Base-by-base conservation (phyloP, 2,329 filamentous ascomycete species). In the Ilyonectria sp. region DNA sequence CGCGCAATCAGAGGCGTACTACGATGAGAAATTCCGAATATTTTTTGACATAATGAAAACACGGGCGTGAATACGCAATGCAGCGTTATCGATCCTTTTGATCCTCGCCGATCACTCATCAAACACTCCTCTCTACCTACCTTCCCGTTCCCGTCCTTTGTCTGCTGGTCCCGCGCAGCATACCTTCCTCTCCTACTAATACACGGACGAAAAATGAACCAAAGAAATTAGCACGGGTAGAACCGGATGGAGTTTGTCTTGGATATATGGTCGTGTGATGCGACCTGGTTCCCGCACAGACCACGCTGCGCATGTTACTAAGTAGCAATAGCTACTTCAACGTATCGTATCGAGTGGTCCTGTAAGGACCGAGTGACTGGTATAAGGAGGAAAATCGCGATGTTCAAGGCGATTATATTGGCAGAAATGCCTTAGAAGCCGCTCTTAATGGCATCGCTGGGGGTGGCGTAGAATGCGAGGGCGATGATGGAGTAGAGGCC, bases 401-500 rank as follows among this genome's bases (percentile, higher is more conserved):
- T 49, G 21, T 17, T 55, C 17, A 15, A 23, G 46, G 17, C 33
- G 23, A 37, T 29, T 8, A 40, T 17, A 33, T 37, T 29, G 29
- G 33, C 19, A 23, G 26, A 43, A 13, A 8, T 33, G 33, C 23
- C 43, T 58, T 59, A 62, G 26, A 71, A 23, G 67, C 77, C 61
- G 79, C 31, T 80, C 71, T 86, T 83, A 40, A 88, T 79, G 19
- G 85, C 84, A 59, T 83, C 82, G 68, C 75, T 73, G 4, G 87
- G 87, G 15, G 84, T 87, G 63, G 86, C 87, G 74, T 86, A 90
- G 75, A 90, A 90, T 17, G 88, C 88, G 37, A 90, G 79, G 5
- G 88, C 88, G 67, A 90, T 90, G 72, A 90, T 90, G 54, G 86
- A 74, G 75, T 90, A 90, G 17, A 90, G 81, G 56, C 81, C 82